Base-by-base conservation (phyloP, 2,329 filamentous ascomycete species). In the Amesomyces nigricolor region DNA sequence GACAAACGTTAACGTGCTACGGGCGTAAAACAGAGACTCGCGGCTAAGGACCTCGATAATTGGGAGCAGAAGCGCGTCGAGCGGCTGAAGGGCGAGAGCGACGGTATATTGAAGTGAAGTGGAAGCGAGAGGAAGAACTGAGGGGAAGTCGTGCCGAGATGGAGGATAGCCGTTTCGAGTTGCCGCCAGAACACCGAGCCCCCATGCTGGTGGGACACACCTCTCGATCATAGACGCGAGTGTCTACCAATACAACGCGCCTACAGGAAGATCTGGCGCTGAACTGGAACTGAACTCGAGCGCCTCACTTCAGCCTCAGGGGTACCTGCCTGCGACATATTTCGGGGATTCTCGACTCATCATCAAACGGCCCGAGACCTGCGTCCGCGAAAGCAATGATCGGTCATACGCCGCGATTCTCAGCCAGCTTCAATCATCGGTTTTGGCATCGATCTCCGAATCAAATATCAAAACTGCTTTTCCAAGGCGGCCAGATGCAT, bases 11-110 rank as follows among this genome's bases (percentile, higher is more conserved):
- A 37, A 44, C 42, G 38, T 17, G 17, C 11, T 9, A 26, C 16
- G 46, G 29, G 19, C 16, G 9, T 7, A 39, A 47, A 37, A 53
- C 71, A 94, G 88, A 83, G 85, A 73, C 76, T 89, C 39, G 88
- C 89, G 63, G 88, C 89, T 32, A 95, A 95, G 71, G 94, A 97
- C 68, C 74, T 97, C 58, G 92, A 99, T 66, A 82, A 90, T 67
- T 99, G 94, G 94, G 92, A 97, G 70, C 94, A 97, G 73, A 95
- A 94, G 73, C 84, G 95, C 51, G 91, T 97, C 10, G 85, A 96
- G 75, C 79, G 94, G 68, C 79, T 96, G 58, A 85, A 89, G 17
- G 94, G 94, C 62, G 95, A 99, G 72, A 87, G 83, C 58, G 92
- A 99, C 70, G 92, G 92, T 35, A 81, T 89, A 49, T 70, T 96